These are phyloP conservation scores for Phyllosticta citribraziliensis DNA, from an alignment of 2,329 filamentous ascomycete genomes.

Conservation along the genomic window DNA sequence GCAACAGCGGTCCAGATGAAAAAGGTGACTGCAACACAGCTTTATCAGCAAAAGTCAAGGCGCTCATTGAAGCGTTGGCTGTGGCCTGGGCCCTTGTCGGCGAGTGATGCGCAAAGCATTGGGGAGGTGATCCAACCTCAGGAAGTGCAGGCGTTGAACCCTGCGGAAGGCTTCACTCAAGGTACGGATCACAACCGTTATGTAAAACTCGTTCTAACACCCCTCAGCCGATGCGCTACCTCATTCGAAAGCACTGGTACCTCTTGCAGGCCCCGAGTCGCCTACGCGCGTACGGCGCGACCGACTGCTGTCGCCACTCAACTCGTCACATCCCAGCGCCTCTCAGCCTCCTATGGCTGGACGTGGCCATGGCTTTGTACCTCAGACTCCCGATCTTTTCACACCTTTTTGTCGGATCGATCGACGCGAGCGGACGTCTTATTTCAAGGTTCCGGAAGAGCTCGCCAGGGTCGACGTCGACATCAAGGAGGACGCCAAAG, in stretches of 20 bases:
- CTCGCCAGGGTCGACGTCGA: too few relatives aligned
- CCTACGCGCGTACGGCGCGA: background rate
- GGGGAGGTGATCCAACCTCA: background rate
- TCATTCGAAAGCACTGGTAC: background rate
- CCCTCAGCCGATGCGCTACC: background rate
- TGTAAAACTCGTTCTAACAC: background rate
- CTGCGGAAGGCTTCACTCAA: background rate
- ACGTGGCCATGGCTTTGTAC: background rate
- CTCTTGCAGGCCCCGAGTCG: background rate
- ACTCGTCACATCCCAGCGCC: background rate
- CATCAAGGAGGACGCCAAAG: too few relatives aligned
- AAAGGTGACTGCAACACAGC: background rate
- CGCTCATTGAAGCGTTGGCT: slow-evolving; percentile 2
- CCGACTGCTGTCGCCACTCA: background rate
- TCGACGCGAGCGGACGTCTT: slow-evolving; percentile 1
- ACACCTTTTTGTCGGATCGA: background rate
- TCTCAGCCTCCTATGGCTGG: background rate
- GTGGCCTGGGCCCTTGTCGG: background rate
- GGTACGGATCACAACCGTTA: background rate
- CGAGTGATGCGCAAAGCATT: slow-evolving; percentile 4
- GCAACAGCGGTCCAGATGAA: background rate
- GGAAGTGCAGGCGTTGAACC: background rate
- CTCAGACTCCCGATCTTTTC: background rate
- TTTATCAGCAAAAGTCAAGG: background rate
- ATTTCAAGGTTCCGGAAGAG: background rate